Conservation (phyloP, 192 early-diverging fungal genomes). For the Chytriomyces sp. region DNA sequence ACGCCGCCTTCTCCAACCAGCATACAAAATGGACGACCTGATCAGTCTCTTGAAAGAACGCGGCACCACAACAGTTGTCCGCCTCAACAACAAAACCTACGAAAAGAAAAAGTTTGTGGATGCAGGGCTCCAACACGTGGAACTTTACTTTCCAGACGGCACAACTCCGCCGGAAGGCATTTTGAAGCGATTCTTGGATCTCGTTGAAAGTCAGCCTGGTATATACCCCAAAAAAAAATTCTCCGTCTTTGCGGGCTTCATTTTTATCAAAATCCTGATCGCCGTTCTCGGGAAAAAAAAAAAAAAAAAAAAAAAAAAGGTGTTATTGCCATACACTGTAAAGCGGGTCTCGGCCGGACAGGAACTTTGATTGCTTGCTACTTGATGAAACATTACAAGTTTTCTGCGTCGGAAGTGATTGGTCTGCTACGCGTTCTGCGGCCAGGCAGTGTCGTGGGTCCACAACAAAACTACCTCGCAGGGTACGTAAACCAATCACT, state of each 20-base stretch:
- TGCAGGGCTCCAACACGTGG: constrained; percentile 68
- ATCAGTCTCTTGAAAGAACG: constrained; percentile 59
- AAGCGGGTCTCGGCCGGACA: constrained; percentile 66
- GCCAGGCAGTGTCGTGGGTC: constrained; percentile 74
- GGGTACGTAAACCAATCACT: constrained; percentile 30
- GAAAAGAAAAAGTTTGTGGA: constrained; percentile 60
- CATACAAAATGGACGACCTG: constrained; percentile 57
- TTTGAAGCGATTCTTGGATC: constrained; percentile 66
- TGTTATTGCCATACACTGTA: constrained; percentile 66
- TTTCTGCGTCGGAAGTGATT: constrained; percentile 72
- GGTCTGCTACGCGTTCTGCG: constrained; percentile 66
- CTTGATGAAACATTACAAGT: constrained; percentile 73
- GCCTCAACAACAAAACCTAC: constrained; percentile 71
- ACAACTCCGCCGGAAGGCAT: constrained; percentile 70
- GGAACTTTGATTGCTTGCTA: constrained; percentile 64
- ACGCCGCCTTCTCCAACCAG: constrained; percentile 35
- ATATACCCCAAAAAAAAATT: not conserved
- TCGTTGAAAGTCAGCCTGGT: constrained; percentile 63
- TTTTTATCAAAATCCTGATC: no score
- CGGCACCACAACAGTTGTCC: constrained; percentile 58
- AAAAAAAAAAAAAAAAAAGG: constrained; percentile 33
- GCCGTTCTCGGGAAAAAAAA: constrained; percentile 7
- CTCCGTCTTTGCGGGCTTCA: constrained; percentile 1
- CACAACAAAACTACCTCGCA: constrained; percentile 75
- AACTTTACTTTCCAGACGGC: constrained; percentile 75